Conservation (phyloP, 805 yeast species). For the Kluyveromyces wickerhamii region DNA sequence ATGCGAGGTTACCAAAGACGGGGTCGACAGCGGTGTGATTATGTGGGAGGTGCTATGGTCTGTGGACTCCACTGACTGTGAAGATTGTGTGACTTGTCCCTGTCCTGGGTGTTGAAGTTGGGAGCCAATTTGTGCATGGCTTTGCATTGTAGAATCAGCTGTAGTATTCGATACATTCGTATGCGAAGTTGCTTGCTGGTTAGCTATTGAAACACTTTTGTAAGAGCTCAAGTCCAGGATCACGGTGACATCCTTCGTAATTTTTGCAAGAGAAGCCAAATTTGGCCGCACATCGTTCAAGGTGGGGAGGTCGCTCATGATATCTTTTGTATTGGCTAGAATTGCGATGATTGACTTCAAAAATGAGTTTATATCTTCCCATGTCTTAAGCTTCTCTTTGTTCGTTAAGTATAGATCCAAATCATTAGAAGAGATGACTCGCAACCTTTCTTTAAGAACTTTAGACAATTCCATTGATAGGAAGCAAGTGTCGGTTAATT, state of each 20-base stretch:
- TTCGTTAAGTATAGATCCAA: slow-evolving; percentile 32
- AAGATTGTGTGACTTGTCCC: not conserved
- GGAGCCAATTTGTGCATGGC: not conserved
- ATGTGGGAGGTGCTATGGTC: slow-evolving; percentile 5
- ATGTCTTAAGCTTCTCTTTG: slow-evolving; percentile 54
- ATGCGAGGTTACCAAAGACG: slow-evolving; percentile 10
- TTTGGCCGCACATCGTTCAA: slow-evolving; percentile 73
- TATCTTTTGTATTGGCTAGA: slow-evolving; percentile 71
- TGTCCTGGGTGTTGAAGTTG: too few species aligned
- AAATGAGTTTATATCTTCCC: slow-evolving; percentile 80
- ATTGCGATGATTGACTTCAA: slow-evolving; percentile 78
- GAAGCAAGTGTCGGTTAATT: slow-evolving; percentile 68
- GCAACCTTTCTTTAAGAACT: slow-evolving; percentile 48
- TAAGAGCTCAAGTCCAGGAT: slow-evolving; percentile 62
- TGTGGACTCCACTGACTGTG: not conserved
- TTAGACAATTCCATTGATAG: slow-evolving; percentile 78
- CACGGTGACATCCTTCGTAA: slow-evolving; percentile 89
- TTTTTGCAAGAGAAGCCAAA: slow-evolving; percentile 73
- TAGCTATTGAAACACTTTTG: slow-evolving; percentile 23
- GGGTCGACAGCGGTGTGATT: slow-evolving; percentile 11
- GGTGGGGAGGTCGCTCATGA: slow-evolving; percentile 74
- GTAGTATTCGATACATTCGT: not conserved
- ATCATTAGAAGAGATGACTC: slow-evolving; percentile 33
- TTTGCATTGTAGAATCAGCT: slow-evolving; percentile 3
- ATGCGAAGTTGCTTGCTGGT: slow-evolving; percentile 7